phyloP scores from a whole-genome alignment of 768 basidiomycete genomes.

The Chalciporus chontae region DNA sequence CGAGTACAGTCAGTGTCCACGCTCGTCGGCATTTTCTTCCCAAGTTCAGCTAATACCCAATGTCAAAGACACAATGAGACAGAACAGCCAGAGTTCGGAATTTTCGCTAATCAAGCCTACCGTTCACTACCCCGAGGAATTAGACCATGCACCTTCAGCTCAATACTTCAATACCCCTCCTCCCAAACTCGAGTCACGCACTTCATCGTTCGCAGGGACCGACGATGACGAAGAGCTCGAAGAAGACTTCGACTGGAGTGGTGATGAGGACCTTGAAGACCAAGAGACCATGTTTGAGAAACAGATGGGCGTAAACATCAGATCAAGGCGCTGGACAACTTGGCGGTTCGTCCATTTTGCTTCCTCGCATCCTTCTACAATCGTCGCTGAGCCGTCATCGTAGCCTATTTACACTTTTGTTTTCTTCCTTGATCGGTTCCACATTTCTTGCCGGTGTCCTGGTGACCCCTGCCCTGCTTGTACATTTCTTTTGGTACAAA shows the following conservation, averaged over 20 bases:
- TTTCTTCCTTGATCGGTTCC: conserved; percentile 73
- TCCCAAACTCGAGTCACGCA: conserved; percentile 34
- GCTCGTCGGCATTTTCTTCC: conserved; percentile 23
- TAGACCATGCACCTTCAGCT: conserved; percentile 26
- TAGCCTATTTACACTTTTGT: conserved; percentile 59
- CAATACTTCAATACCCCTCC: conserved; percentile 24
- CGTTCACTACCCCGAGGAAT: conserved; percentile 54
- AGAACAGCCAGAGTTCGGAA: conserved; percentile 15
- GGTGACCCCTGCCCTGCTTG: conserved; percentile 55
- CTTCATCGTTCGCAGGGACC: conserved; percentile 46
- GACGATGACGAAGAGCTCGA: conserved; percentile 59
- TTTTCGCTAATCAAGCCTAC: conserved; percentile 29
- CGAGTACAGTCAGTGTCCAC: background rate
- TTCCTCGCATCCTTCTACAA: background rate
- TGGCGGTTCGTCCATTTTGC: conserved; percentile 43
- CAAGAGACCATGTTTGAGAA: conserved; percentile 65
- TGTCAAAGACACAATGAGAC: conserved; percentile 10
- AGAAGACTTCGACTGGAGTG: conserved; percentile 72
- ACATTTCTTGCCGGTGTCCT: conserved; percentile 60
- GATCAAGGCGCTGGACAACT: conserved; percentile 44
- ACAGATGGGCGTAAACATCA: conserved; percentile 50
- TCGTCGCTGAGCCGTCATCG: background rate
- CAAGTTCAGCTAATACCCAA: conserved; percentile 17
- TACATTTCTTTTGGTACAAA: conserved; percentile 71
- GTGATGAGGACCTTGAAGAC: conserved; percentile 71